A percentile compares a stretch with the other conserved stretches of the same genome.
These are phyloP conservation scores for Acacia melanoxylon DNA, from an alignment of 306 rosid genomes.

Conservation along the genomic window DNA sequence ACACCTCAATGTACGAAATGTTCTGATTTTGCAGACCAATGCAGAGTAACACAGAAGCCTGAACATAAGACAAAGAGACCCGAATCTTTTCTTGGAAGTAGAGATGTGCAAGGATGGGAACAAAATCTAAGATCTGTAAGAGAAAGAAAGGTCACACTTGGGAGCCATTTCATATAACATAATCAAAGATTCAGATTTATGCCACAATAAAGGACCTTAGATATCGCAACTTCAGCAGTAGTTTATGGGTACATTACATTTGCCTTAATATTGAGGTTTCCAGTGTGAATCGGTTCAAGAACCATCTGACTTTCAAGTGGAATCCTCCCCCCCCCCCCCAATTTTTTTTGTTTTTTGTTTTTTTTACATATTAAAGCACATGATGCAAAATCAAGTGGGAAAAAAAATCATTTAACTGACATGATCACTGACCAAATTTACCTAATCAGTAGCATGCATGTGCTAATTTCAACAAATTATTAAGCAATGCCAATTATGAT, in stretches of 20 bases:
- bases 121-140: slow-evolving; percentile 81
- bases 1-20: slow-evolving; percentile 75
- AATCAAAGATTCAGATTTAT: not conserved
- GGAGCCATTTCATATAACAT: slow-evolving; percentile 14
- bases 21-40: slow-evolving; percentile 78
- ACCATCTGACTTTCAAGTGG: not conserved
- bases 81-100: slow-evolving; percentile 79
- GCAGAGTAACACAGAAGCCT: slow-evolving; percentile 89
- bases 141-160: slow-evolving; percentile 19
- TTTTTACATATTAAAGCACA: not conserved
- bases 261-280: not conserved
- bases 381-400: slow-evolving; percentile 29
- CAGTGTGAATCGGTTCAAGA: slow-evolving; percentile 7
- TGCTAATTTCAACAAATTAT: not conserved
- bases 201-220: no score
- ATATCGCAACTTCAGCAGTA: slow-evolving; percentile 8
- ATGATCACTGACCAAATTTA: slow-evolving; percentile 9
- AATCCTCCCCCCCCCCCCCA: not conserved
- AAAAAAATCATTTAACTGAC: slow-evolving; percentile 1
- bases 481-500: not conserved
- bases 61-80: slow-evolving; percentile 63
- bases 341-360: no score
- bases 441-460: not conserved
- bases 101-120: slow-evolving; percentile 61
- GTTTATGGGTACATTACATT: not conserved